Conservation (phyloP, 2,329 filamentous ascomycete genomes). For the Lecanicillium sp. region DNA sequence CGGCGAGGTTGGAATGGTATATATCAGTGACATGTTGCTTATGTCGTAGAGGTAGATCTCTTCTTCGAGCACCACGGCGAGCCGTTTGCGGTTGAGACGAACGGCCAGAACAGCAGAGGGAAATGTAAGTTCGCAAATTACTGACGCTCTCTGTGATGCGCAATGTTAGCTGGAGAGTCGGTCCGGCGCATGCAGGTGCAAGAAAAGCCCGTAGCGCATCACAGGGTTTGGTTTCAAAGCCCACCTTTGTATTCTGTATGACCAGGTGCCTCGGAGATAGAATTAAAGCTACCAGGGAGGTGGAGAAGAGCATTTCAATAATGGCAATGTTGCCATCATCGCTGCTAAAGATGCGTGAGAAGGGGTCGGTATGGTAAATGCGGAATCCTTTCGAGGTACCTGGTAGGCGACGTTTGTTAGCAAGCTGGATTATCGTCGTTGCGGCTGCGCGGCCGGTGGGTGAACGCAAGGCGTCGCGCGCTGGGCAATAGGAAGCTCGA, state of each 20-base stretch:
- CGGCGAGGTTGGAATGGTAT: conserved; percentile 87
- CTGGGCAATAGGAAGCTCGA: conserved; percentile 6
- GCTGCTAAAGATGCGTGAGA: conserved; percentile 89
- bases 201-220: too few species aligned
- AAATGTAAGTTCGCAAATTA: conserved; percentile 98
- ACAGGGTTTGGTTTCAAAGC: too few species aligned
- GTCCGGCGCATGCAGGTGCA: too few species aligned
- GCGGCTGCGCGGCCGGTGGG: too few species aligned
- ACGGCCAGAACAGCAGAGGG: conserved; percentile 94
- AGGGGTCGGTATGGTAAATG: conserved; percentile 94
- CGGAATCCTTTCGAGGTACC: conserved; percentile 91
- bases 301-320: conserved; percentile 98
- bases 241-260: conserved; percentile 94
- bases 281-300: conserved; percentile 88
- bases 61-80: conserved; percentile 90
- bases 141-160: conserved; percentile 50
- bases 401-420: conserved; percentile 25
- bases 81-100: conserved; percentile 84
- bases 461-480: too few species aligned
- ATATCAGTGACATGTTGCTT: conserved; percentile 91
- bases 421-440: conserved; percentile 3
- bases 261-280: conserved; percentile 85
- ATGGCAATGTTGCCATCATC: conserved; percentile 93
- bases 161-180: conserved; percentile 13
- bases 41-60: conserved; percentile 99